Percentiles rank a stretch among this genome's conserved stretches.
Conservation (phyloP, 768 basidiomycete species). For the Pleurotus platypus region DNA sequence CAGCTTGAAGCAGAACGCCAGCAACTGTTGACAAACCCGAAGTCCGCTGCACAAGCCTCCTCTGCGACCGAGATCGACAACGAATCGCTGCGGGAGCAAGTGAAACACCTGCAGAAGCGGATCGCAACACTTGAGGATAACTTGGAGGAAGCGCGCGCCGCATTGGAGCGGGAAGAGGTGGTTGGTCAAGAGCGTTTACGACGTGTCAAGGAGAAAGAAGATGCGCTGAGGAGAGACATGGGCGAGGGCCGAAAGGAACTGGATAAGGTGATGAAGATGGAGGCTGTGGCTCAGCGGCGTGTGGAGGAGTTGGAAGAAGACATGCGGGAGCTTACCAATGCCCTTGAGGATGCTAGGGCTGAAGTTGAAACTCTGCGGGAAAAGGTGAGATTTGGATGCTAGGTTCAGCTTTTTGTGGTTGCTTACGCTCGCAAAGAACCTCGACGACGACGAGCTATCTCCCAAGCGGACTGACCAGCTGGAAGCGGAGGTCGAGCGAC, state of each 20-base stretch:
- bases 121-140: conserved; percentile 76
- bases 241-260: conserved; percentile 60
- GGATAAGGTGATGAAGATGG: conserved; percentile 59
- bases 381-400: conserved; percentile 56
- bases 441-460: conserved; percentile 35
- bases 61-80: conserved; percentile 91
- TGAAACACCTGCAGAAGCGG: conserved; percentile 82
- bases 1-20: conserved; percentile 43
- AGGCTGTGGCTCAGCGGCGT: conserved; percentile 56
- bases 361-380: conserved; percentile 80
- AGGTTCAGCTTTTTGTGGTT: background rate
- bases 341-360: conserved; percentile 84
- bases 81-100: conserved; percentile 85
- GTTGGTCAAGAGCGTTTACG: conserved; percentile 58
- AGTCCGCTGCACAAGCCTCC: conserved; percentile 29
- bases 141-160: conserved; percentile 70
- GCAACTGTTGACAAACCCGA: conserved; percentile 6
- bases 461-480: conserved; percentile 27
- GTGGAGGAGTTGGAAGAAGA: conserved; percentile 90
- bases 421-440: conserved; percentile 41
- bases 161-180: conserved; percentile 73
- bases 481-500: conserved; percentile 50
- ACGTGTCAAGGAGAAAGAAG: conserved; percentile 72
- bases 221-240: conserved; percentile 68
- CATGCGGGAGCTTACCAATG: conserved; percentile 78